Conservation (phyloP, 208 protist genomes). For the Borovskyia barvae region DNA sequence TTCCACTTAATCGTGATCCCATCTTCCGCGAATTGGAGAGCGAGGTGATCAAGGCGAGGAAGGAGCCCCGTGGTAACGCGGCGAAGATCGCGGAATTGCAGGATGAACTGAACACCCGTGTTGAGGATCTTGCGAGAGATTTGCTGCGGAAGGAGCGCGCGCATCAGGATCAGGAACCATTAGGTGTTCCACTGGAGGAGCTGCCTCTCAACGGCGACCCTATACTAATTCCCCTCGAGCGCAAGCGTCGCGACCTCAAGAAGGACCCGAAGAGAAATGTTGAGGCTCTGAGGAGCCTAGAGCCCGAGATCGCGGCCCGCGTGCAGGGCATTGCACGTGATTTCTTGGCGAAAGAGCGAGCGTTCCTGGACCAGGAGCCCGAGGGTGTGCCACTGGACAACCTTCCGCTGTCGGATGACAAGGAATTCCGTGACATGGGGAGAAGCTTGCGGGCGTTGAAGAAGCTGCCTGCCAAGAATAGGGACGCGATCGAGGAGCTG, state of each 20-base stretch:
- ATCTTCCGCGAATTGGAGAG: slow-evolving; percentile 76
- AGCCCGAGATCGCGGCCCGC: slow-evolving; percentile 62
- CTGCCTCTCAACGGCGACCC: slow-evolving; percentile 73
- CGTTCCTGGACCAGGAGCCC: slow-evolving; percentile 65
- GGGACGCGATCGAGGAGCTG: slow-evolving; percentile 52
- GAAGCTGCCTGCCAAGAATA: slow-evolving; percentile 66
- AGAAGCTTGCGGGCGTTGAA: slow-evolving; percentile 57
- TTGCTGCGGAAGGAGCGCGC: slow-evolving; percentile 64
- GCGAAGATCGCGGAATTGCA: slow-evolving; percentile 61
- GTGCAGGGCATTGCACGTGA: slow-evolving; percentile 63
- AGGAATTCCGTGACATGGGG: slow-evolving; percentile 68
- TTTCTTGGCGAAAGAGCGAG: slow-evolving; percentile 69
- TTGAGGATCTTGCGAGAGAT: slow-evolving; percentile 61
- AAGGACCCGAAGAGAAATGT: slow-evolving; percentile 59
- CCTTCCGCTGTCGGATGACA: slow-evolving; percentile 59
- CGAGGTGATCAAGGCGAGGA: slow-evolving; percentile 59
- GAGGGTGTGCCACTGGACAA: slow-evolving; percentile 59
- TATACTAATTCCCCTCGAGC: slow-evolving; percentile 58
- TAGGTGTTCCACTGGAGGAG: slow-evolving; percentile 61
- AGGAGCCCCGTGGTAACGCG: slow-evolving; percentile 52
- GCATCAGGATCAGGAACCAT: slow-evolving; percentile 66
- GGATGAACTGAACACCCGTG: slow-evolving; percentile 66
- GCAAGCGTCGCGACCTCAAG: slow-evolving; percentile 70
- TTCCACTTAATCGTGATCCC: slow-evolving; percentile 72
- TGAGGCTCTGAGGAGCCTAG: slow-evolving; percentile 47